Evolutionary conservation across 2,329 filamentous ascomycete genomes (phyloP).

Genomic region (Paecilomyces niveus): DNA sequence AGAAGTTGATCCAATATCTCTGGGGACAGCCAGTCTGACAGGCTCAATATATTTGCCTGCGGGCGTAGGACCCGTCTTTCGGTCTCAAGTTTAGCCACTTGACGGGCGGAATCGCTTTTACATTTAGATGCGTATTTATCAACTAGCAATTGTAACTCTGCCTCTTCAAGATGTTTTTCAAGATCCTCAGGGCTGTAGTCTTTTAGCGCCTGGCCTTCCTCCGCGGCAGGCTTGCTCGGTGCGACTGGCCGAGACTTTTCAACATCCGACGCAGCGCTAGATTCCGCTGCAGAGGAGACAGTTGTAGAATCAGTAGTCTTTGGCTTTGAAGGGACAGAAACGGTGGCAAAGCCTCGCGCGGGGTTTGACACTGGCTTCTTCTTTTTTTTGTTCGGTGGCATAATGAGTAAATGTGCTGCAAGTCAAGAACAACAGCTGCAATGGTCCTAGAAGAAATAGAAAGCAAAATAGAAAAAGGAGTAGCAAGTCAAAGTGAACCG

Average conservation of each 20-base stretch:
- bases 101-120: conserved; percentile 69
- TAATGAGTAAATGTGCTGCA: conserved; percentile 25
- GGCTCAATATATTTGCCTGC: conserved; percentile 69
- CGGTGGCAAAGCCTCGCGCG: conserved; percentile 87
- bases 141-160: conserved; percentile 80
- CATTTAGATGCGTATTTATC: conserved; percentile 77
- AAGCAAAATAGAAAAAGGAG: not conserved
- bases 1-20: conserved; percentile 74
- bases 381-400: conserved; percentile 76
- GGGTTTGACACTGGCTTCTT: conserved; percentile 85
- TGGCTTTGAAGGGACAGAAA: conserved; percentile 77
- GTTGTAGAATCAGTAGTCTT: conserved; percentile 44
- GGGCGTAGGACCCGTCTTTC: conserved; percentile 74
- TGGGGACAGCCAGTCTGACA: conserved; percentile 68
- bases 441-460: not conserved
- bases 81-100: conserved; percentile 71
- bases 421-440: not conserved
- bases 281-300: conserved; percentile 18
- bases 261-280: conserved; percentile 22
- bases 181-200: conserved; percentile 77
- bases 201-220: conserved; percentile 33
- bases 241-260: conserved; percentile 10
- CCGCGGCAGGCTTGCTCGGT: conserved; percentile 13
- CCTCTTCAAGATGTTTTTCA: conserved; percentile 78
- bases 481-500: not conserved